A percentile compares a stretch with the other conserved stretches of the same genome.
Conservation (phyloP, 192 early-diverging fungal species). For the Umbelopsis ramanniana region DNA sequence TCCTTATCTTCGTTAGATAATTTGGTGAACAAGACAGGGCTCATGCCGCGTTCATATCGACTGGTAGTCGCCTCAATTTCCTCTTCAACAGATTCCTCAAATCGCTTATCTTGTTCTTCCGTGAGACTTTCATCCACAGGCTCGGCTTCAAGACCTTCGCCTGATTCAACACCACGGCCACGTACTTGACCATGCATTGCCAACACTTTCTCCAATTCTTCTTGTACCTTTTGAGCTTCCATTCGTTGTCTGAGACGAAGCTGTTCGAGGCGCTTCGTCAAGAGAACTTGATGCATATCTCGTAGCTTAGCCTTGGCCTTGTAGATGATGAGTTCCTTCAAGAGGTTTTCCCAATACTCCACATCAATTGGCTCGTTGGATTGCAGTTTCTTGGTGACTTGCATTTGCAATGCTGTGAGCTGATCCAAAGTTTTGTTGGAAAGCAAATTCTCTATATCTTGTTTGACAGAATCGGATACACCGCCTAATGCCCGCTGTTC, state of each 20-base stretch:
- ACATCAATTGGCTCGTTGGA: constrained; percentile 73
- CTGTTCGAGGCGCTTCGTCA: constrained; percentile 75
- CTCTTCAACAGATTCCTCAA: constrained; percentile 47
- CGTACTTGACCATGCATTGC: constrained; percentile 50
- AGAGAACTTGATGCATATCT: constrained; percentile 80
- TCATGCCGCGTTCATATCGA: constrained; percentile 64
- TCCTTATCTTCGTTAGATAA: constrained; percentile 60
- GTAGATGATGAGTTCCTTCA: constrained; percentile 77
- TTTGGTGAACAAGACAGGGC: constrained; percentile 56
- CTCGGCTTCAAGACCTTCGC: constrained; percentile 50
- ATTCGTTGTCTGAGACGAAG: constrained; percentile 61
- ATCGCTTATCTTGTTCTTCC: constrained; percentile 45
- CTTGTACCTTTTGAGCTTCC: constrained; percentile 59
- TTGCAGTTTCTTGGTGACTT: constrained; percentile 75
- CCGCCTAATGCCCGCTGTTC: constrained; percentile 38
- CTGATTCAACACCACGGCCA: constrained; percentile 39
- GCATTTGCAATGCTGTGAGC: constrained; percentile 70
- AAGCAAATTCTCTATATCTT: constrained; percentile 74
- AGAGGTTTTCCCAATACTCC: constrained; percentile 92
- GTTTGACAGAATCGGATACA: constrained; percentile 49
- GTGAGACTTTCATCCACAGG: constrained; percentile 53
- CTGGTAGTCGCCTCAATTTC: constrained; percentile 47
- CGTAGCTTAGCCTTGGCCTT: constrained; percentile 79
- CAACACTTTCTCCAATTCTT: constrained; percentile 55
- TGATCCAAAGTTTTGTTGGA: constrained; percentile 75